Conservation (phyloP, 2,329 filamentous ascomycete genomes). For the Pyricularia sp. region DNA sequence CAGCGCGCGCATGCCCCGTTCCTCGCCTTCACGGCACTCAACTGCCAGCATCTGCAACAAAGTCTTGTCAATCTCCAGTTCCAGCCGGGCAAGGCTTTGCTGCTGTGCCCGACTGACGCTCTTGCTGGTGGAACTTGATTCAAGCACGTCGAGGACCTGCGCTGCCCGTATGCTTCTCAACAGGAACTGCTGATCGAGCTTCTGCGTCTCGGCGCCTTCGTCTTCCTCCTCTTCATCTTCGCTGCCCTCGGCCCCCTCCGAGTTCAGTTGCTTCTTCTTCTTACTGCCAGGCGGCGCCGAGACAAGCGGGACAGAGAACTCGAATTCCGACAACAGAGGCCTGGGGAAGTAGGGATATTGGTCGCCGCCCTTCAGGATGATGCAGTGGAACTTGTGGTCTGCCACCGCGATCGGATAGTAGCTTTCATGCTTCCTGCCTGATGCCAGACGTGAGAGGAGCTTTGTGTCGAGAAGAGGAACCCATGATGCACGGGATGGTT, state of each 20-base stretch:
- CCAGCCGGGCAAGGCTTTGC: conserved; percentile 49
- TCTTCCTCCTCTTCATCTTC: conserved; percentile 19
- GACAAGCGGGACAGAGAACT: conserved; percentile 75
- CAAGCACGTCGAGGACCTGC: conserved; percentile 66
- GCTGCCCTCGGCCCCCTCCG: conserved; percentile 19
- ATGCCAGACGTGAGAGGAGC: conserved; percentile 69
- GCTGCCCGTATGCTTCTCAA: conserved; percentile 62
- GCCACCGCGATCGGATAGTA: conserved; percentile 97
- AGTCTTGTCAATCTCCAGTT: conserved; percentile 83
- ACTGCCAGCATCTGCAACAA: conserved; percentile 79
- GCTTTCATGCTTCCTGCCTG: conserved; percentile 75
- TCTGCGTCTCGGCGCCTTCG: conserved; percentile 38
- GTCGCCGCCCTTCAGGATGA: conserved; percentile 94
- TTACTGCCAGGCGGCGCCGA: conserved; percentile 26
- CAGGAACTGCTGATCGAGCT: conserved; percentile 74
- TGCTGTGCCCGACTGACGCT: conserved; percentile 35
- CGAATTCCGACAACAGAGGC: conserved; percentile 85
- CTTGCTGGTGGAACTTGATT: conserved; percentile 44
- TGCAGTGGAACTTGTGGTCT: conserved; percentile 89
- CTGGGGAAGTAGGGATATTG: conserved; percentile 88
- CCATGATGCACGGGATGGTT: conserved; percentile 78
- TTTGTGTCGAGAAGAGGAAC: conserved; percentile 87
- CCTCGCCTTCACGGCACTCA: conserved; percentile 88
- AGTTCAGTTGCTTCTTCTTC: conserved; percentile 17
- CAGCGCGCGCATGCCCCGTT: conserved; percentile 86